A percentile compares a stretch with the other conserved stretches of the same genome.
These are phyloP conservation scores for Tarenaya hassleriana DNA, from an alignment of 345 rosid species.

Conservation along the genomic window DNA sequence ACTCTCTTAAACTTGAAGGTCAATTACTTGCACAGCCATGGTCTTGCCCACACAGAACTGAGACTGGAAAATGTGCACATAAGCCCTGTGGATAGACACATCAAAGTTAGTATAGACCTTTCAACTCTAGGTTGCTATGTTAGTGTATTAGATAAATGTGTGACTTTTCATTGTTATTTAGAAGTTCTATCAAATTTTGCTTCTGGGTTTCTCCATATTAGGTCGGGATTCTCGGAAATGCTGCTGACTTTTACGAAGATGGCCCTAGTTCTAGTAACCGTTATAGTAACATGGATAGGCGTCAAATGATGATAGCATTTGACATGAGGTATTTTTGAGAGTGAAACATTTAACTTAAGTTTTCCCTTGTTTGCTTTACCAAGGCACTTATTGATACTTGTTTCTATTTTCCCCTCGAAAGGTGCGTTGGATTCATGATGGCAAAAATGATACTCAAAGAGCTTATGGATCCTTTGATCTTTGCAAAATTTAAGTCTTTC, in stretches of 20 bases:
- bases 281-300: conserved; percentile 52
- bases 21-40: conserved; percentile 94
- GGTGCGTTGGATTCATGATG: conserved; percentile 96
- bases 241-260: conserved; percentile 77
- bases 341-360: background rate
- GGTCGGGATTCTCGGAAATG: conserved; percentile 95
- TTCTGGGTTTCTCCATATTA: conserved; percentile 21
- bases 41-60: conserved; percentile 95
- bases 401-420: conserved; percentile 27
- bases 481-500: conserved; percentile 70
- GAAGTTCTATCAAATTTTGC: conserved; percentile 3
- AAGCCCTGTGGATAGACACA: conserved; percentile 92
- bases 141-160: background rate
- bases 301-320: conserved; percentile 97
- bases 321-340: conserved; percentile 69
- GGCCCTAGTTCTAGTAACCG: conserved; percentile 36
- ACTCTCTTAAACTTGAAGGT: conserved; percentile 43
- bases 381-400: conserved; percentile 17
- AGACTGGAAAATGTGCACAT: conserved; percentile 93
- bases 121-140: background rate
- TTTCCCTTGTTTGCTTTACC: conserved; percentile 1
- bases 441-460: conserved; percentile 96
- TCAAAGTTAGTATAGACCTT: conserved; percentile 50
- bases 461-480: conserved; percentile 77
- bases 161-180: background rate